phyloP scores from a whole-genome alignment of 257 asterid genomes.

The Penstemon newberryi region DNA sequence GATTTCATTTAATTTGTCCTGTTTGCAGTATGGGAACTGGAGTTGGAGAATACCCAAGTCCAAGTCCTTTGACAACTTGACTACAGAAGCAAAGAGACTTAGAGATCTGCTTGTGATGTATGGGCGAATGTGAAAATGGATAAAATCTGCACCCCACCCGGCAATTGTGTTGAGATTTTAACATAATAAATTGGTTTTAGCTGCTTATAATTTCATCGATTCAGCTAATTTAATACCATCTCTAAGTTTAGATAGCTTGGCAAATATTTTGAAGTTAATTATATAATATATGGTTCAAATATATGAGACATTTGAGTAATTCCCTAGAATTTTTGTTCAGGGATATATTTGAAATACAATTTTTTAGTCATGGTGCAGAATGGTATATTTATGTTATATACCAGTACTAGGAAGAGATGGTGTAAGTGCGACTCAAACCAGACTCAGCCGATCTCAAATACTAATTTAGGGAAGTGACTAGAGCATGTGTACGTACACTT shows the following conservation, averaged over 20 bases:
- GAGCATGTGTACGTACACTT: too few relatives aligned
- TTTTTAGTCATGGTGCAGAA: too few relatives aligned
- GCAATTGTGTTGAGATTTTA: conserved; percentile 26
- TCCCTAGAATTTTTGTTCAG: background rate
- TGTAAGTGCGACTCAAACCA: too few relatives aligned
- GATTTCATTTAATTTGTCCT: conserved; percentile 6
- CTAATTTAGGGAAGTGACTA: too few relatives aligned
- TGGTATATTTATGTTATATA: too few relatives aligned
- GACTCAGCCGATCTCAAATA: too few relatives aligned
- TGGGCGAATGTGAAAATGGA: conserved; percentile 51
- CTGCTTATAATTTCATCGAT: background rate
- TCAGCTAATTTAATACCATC: conserved; percentile 1
- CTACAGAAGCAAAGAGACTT: conserved; percentile 66
- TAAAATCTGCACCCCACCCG: background rate
- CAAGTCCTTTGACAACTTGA: conserved; percentile 59
- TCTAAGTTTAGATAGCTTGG: background rate
- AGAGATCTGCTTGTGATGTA: conserved; percentile 62
- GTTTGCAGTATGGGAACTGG: conserved; percentile 91
- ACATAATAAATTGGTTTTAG: background rate
- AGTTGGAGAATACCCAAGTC: conserved; percentile 89
- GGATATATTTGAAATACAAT: background rate
- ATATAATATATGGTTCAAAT: background rate
- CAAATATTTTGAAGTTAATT: background rate
- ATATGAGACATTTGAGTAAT: background rate
- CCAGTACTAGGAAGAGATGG: too few relatives aligned